Percentiles rank a stretch among this genome's conserved stretches.
Conservation (phyloP, 345 rosid genomes). For the Toxicodendron radicans region DNA sequence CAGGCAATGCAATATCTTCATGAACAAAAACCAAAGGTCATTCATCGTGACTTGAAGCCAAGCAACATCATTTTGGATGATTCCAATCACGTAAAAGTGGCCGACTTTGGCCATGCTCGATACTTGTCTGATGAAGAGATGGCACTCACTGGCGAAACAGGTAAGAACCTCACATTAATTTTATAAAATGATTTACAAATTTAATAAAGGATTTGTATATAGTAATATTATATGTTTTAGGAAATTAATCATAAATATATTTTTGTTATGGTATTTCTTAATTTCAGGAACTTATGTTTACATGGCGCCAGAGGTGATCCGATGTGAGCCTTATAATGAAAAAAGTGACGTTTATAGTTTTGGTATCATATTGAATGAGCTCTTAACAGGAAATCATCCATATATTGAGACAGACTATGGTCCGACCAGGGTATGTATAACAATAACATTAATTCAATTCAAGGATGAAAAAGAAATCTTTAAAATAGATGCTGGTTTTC, state of each 20-base stretch:
- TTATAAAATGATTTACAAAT: too few relatives aligned
- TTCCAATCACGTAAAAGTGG: conserved; percentile 47
- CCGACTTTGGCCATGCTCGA: conserved; percentile 68
- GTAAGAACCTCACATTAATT: conserved; percentile 16
- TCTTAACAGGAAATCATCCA: conserved; percentile 48
- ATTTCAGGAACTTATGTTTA: conserved; percentile 55
- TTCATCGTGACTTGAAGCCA: conserved; percentile 69
- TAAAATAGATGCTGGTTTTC: not conserved
- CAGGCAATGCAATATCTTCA: conserved; percentile 70
- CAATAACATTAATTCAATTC: not conserved
- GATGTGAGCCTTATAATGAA: conserved; percentile 58
- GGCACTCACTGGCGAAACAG: conserved; percentile 68
- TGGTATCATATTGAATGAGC: conserved; percentile 51
- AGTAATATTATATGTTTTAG: too few relatives aligned
- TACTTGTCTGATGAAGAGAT: conserved; percentile 42
- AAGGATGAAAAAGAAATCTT: not conserved
- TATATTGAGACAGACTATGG: conserved; percentile 41
- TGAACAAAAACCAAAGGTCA: conserved; percentile 56
- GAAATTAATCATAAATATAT: too few relatives aligned
- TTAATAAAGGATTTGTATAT: too few relatives aligned
- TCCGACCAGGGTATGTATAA: conserved; percentile 40
- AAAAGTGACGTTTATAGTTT: conserved; percentile 64
- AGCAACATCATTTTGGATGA: conserved; percentile 62
- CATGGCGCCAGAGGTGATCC: conserved; percentile 66
- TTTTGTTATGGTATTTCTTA: too few relatives aligned